Base-by-base conservation (phyloP, 106 monocot species). In the Gastrodia elata region DNA sequence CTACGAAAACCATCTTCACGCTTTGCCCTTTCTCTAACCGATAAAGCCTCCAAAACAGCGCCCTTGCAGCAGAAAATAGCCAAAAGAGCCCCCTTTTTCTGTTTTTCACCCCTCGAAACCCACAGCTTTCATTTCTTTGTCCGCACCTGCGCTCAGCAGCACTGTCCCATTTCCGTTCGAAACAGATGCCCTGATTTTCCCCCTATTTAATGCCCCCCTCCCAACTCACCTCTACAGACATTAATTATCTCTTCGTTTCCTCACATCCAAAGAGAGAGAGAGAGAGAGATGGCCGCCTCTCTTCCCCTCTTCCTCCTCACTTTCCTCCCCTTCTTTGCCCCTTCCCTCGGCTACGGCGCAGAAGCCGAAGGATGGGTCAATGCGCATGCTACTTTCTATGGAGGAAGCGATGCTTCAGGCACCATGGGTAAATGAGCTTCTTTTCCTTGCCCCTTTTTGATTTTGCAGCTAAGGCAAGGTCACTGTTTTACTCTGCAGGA, bases 311-410 rank as follows among this genome's bases (percentile, higher is more conserved):
- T 84, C 58, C 37, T 80, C 20, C 26, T 59, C 33, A 46, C n/a
- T 22, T 18, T 78, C 5, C 64, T 83, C 6, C 2, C 72, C 16
- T 69, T 77, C 42, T n/a, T 76, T 42, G 73, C 85, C 25, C 33
- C 73, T 58, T 83, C 73, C 22, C 81, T 70, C 42, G 83, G 38
- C 14, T 76, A 73, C 70, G 75, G 77, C 11, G 64, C 37, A 18
- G 81, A 81, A 56, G n/a, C n/a, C n/a, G 75, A 73, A 26, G 83
- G 88, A 9, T 92, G 92, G 92, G 46, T 59, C 27, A 74, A 14
- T 72, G 92, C 88, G 22, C 88, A 82, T 75, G 92, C 92, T 52
- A 92, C 92, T 56, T 92, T 92, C 73, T 92, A 92, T 52, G 92
- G 92, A 14, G 86, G 89, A 5, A 82, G 84, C 73, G 92, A 92